phyloP scores from a whole-genome alignment of 139 green algal species.

The Diplosphaera chodatii region DNA sequence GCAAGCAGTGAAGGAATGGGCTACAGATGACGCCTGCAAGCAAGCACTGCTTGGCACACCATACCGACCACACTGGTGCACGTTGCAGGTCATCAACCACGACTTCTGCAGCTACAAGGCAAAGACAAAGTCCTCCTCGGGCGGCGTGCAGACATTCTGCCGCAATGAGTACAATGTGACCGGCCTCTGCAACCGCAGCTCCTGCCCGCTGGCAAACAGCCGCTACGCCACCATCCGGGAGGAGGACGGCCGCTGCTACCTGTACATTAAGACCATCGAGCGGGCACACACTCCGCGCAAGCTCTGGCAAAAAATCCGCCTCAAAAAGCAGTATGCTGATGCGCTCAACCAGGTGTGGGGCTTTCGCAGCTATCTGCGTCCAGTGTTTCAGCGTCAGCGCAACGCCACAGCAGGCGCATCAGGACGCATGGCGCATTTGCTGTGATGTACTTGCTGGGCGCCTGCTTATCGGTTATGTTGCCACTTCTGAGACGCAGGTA shows the following conservation, averaged over 20 bases:
- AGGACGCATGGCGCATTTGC: no score
- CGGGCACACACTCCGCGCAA: slow-evolving; percentile 90
- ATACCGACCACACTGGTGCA: neutral
- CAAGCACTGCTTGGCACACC: no score
- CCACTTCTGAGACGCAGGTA: slow-evolving; percentile 59
- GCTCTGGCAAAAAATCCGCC: slow-evolving; percentile 90
- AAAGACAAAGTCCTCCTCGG: slow-evolving; percentile 64
- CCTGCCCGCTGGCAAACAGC: slow-evolving; percentile 94
- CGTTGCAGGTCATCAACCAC: slow-evolving; percentile 91
- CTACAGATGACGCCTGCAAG: no score
- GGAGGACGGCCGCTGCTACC: slow-evolving; percentile 75
- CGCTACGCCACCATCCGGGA: slow-evolving; percentile 89
- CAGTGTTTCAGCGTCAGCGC: no score
- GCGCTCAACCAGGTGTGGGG: neutral
- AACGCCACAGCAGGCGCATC: no score
- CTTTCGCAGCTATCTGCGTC: no score
- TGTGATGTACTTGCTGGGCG: no score
- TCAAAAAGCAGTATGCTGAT: slow-evolving; percentile 80
- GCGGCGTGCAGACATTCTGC: slow-evolving; percentile 84
- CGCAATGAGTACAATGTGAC: slow-evolving; percentile 98
- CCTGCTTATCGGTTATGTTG: no score
- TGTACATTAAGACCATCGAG: slow-evolving; percentile 98
- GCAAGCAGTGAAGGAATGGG: neutral
- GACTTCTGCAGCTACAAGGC: slow-evolving; percentile 90
- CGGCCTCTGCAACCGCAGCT: slow-evolving; percentile 86